Base-by-base conservation (phyloP, 495 filamentous ascomycete genomes). In the Venustampulla echinocandica region DNA sequence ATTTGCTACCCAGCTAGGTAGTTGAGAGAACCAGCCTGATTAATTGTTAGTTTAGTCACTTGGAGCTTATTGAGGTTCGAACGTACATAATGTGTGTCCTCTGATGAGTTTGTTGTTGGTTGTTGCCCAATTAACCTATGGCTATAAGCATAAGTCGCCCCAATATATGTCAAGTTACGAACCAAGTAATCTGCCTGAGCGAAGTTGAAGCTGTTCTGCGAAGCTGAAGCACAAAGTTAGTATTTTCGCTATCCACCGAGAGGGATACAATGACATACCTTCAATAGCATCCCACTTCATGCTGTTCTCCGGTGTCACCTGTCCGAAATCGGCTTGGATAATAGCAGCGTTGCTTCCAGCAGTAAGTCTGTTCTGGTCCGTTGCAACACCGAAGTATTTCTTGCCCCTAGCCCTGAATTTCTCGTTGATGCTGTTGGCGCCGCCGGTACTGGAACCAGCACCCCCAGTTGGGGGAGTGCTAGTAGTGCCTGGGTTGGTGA, bases 11-110 rank as follows among this genome's bases (percentile, higher is more conserved):
- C 76, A 83, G 25, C 59, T 52, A 22, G 80, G 77, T 14, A 82
- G 74, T 64, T 83, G 78, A 34, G 75, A 76, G 66, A 81, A 71
- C 78, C 76, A 84, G 52, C 76, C n/a, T n/a, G n/a, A n/a, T n/a
- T n/a, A n/a, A n/a, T n/a, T n/a, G n/a, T n/a, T n/a, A n/a, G n/a
- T n/a, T n/a, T n/a, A n/a, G n/a, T n/a, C n/a, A n/a, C n/a, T n/a
- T n/a, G n/a, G n/a, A n/a, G n/a, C n/a, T n/a, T n/a, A n/a, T n/a
- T n/a, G n/a, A n/a, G n/a, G n/a, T n/a, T n/a, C n/a, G n/a, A n/a
- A n/a, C n/a, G n/a, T n/a, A n/a, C n/a, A 66, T 38, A 74, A 61
- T 13, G 76, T 82, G 64, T 82, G 79, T 22, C 80, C 77, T 53
- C 80, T 76, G 56, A 82, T 64, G 35, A 71, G 60, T 63, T 76